Base-by-base conservation (phyloP, 2,329 filamentous ascomycete genomes). In the Neofusicoccum parvum region DNA sequence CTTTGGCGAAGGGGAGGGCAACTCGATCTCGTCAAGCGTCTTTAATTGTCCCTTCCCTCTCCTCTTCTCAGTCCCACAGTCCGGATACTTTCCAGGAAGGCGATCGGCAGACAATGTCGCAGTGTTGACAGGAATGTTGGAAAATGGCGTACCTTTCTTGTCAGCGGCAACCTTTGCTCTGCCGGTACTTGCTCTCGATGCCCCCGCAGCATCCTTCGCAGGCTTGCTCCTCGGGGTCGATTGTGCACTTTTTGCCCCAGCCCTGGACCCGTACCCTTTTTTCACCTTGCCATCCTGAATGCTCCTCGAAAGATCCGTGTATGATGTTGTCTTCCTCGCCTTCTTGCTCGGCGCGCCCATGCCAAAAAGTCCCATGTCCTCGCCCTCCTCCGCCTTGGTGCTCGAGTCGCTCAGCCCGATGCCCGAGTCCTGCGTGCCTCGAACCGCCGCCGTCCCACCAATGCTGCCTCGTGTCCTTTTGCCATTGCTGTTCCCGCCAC, bases 71-170 rank as follows among this genome's bases (percentile, higher is more conserved):
- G 3, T 36, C 14, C 9, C 54, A 34, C 27, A 39, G 32, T 3
- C 27, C n/a, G 27, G n/a, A 46, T 14, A 12, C 11, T 60, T 32
- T 37, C 43, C 56, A 48, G 39, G 9, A 59, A 48, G 15, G 27
- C 43, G 32, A 41, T 49, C 15, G 32, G 43, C 27, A 48, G 56
- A 37, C 5, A 15, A 5, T 15, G 32, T 37, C n/a, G 32, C 17
- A 9, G 23, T 27, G 6, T 49, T 48, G 2, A 5, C 39, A 11
- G 43, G 48, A 60, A 48, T 20, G 5, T 9, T 20, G n/a, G 56
- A 48, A 37, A 60, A 37, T 48, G 41, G 56, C 56, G 27, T 60
- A 60, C 56, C 56, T 60, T 60, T 60, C 17, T 60, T 60, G 32
- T n/a, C 27, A 23, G 20, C 43, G 23, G 17, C 46, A 9, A 17